Conservation (phyloP, 768 basidiomycete species). For the Rickenella mellea region DNA sequence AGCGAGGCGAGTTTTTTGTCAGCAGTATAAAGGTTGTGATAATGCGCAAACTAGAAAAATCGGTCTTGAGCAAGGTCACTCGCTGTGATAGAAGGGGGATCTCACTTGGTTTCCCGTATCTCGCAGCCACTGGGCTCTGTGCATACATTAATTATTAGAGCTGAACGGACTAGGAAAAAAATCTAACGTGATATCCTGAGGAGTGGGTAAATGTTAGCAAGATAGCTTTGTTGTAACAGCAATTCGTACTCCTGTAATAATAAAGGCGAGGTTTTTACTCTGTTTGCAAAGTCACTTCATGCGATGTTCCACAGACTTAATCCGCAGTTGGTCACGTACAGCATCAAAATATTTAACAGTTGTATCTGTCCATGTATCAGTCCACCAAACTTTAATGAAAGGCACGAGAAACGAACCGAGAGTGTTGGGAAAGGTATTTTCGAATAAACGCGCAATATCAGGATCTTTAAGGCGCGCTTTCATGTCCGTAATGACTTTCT, state of each 20-base stretch:
- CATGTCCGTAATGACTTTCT: conserved; percentile 74
- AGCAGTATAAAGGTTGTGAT: conserved; percentile 44
- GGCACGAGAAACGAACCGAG: conserved; percentile 37
- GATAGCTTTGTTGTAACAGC: conserved; percentile 1
- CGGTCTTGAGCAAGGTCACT: neutral
- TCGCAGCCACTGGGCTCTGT: conserved; percentile 74
- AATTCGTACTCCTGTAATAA: conserved; percentile 60
- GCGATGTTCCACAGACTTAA: neutral
- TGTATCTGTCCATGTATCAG: conserved; percentile 41
- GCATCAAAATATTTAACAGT: conserved; percentile 68
- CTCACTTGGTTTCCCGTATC: conserved; percentile 71
- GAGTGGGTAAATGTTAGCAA: neutral
- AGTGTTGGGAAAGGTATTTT: conserved; percentile 78
- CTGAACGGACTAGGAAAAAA: conserved; percentile 6
- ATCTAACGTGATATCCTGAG: conserved; percentile 63
- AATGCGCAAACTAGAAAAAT: conserved; percentile 57
- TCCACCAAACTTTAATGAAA: neutral
- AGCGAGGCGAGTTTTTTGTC: conserved; percentile 54
- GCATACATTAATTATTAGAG: conserved; percentile 5
- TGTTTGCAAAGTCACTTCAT: conserved; percentile 15
- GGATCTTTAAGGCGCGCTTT: conserved; percentile 63
- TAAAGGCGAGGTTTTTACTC: conserved; percentile 66
- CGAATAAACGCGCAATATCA: conserved; percentile 68
- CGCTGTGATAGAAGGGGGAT: neutral
- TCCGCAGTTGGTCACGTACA: conserved; percentile 23